These are phyloP conservation scores for Austropuccinia psidii DNA, from an alignment of 1,284 basidiomycete genomes.

Conservation along the genomic window DNA sequence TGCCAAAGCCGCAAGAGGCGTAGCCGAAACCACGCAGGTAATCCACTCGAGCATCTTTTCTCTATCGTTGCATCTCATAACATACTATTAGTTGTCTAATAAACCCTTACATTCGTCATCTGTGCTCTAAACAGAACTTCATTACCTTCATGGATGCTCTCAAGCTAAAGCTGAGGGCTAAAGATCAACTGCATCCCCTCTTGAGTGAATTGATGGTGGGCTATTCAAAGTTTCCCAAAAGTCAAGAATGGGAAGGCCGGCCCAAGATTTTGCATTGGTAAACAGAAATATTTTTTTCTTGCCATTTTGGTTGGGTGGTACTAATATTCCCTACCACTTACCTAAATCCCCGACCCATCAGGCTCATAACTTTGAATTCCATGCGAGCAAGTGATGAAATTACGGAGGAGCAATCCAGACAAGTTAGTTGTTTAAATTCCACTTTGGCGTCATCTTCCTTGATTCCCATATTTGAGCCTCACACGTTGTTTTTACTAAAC, in stretches of 20 bases:
- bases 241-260: conserved; percentile 87
- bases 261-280: conserved; percentile 89
- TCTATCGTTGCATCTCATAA: neutral
- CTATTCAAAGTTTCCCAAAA: conserved; percentile 83
- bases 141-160: conserved; percentile 99
- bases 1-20: conserved; percentile 70
- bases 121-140: conserved; percentile 89
- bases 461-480: neutral
- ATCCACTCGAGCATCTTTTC: conserved; percentile 39
- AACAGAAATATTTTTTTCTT: conserved; percentile 41
- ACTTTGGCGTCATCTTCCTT: neutral
- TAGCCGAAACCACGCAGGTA: conserved; percentile 96
- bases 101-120: conserved; percentile 86
- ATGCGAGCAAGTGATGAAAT: conserved; percentile 98
- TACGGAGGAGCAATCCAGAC: conserved; percentile 86
- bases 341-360: conserved; percentile 46
- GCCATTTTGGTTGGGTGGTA: neutral
- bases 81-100: conserved; percentile 97
- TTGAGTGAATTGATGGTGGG: conserved; percentile 87
- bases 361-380: conserved; percentile 90
- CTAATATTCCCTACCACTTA: neutral
- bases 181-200: conserved; percentile 92
- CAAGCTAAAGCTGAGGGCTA: conserved; percentile 81
- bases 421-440: conserved; percentile 55
- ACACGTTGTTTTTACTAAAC: neutral